A percentile compares a stretch with the other conserved stretches of the same genome.
Conservation (phyloP, 1,284 basidiomycete genomes). For the Puccinia horiana region DNA sequence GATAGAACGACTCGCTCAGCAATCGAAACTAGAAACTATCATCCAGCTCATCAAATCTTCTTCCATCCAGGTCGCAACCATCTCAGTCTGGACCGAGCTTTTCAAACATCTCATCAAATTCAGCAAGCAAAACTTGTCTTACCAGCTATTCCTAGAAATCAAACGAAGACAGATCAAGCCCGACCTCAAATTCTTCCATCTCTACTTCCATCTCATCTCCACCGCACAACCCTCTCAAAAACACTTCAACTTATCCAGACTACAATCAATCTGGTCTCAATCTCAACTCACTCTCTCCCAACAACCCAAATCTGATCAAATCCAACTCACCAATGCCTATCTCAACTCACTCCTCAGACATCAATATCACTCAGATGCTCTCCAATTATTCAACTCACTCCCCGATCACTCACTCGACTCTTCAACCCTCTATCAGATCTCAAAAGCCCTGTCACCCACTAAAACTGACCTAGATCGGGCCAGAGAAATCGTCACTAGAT, state of each 20-base stretch:
- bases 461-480: neutral
- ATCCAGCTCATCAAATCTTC: constrained; percentile 51
- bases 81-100: constrained; percentile 54
- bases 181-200: constrained; percentile 50
- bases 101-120: constrained; percentile 50
- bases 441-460: neutral
- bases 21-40: constrained; percentile 32
- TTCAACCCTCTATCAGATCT: constrained; percentile 18
- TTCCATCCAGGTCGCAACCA: constrained; percentile 50
- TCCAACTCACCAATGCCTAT: constrained; percentile 17
- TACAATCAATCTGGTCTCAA: constrained; percentile 33
- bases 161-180: constrained; percentile 52
- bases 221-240: constrained; percentile 1
- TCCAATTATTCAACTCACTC: constrained; percentile 26
- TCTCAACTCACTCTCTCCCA: neutral
- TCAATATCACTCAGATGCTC: neutral
- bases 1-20: constrained; percentile 22
- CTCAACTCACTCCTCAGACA: constrained; percentile 8
- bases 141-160: constrained; percentile 42
- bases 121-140: neutral
- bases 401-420: constrained; percentile 26
- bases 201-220: constrained; percentile 48
- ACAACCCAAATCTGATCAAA: neutral
- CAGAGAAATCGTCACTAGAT: neutral
- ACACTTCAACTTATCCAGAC: neutral